Evolutionary conservation across 1,284 basidiomycete species (phyloP).

Genomic region (Coniferiporia weirii): DNA sequence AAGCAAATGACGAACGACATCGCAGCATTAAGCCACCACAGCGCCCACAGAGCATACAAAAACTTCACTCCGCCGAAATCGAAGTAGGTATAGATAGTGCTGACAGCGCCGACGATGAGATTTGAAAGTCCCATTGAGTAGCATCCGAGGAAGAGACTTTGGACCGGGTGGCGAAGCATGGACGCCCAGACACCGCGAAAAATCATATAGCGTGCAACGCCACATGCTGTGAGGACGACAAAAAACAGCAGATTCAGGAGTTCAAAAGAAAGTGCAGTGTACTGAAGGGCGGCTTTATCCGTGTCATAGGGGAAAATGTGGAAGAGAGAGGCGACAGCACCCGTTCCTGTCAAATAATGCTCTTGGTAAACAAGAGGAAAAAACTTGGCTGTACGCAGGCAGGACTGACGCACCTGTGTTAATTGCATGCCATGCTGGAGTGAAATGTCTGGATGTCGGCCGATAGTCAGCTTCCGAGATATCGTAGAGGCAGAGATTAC

Average conservation of each 20-base stretch:
- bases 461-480: too few species aligned
- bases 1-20: slow-evolving; percentile 56
- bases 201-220: slow-evolving; percentile 45
- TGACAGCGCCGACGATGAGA: too few species aligned
- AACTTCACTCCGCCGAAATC: background rate
- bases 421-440: too few species aligned
- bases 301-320: slow-evolving; percentile 45
- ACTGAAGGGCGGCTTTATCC: slow-evolving; percentile 26
- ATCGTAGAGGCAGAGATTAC: too few species aligned
- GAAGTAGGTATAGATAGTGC: background rate
- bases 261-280: slow-evolving; percentile 50
- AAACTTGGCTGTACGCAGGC: too few species aligned
- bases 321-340: slow-evolving; percentile 48
- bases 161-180: slow-evolving; percentile 54
- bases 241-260: slow-evolving; percentile 64
- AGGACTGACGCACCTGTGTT: too few species aligned
- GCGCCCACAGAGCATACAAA: background rate
- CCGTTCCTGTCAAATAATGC: slow-evolving; percentile 42
- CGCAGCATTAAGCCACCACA: slow-evolving; percentile 66
- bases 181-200: slow-evolving; percentile 52
- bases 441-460: too few species aligned
- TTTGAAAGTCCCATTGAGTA: too few species aligned
- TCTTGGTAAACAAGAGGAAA: too few species aligned
- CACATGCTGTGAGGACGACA: slow-evolving; percentile 42
- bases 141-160: slow-evolving; percentile 51